Conservation (phyloP, 768 basidiomycete species). For the Trametes coccinea region DNA sequence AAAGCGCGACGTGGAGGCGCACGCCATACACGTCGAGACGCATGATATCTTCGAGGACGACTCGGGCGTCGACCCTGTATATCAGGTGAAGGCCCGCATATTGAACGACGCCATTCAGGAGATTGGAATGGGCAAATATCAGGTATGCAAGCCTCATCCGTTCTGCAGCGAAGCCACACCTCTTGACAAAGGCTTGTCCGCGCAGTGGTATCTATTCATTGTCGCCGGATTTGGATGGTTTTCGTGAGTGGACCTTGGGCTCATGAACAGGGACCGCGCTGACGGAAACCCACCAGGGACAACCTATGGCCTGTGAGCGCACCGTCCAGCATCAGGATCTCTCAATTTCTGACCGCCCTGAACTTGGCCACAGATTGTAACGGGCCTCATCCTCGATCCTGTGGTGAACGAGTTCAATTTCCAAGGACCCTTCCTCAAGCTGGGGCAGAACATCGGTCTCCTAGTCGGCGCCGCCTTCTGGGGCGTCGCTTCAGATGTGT, state of each 20-base stretch:
- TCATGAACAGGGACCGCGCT: background rate
- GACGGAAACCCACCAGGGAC: slow-evolving; percentile 42
- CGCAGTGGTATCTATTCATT: slow-evolving; percentile 58
- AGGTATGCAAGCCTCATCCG: slow-evolving; percentile 32
- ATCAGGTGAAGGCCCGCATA: slow-evolving; percentile 48
- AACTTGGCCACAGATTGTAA: slow-evolving; percentile 48
- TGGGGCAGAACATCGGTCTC: slow-evolving; percentile 74
- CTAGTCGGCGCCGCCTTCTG: slow-evolving; percentile 69
- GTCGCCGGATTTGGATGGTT: slow-evolving; percentile 75
- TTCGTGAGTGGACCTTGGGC: slow-evolving; percentile 46
- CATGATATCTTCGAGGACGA: slow-evolving; percentile 28
- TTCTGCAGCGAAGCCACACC: too few species aligned
- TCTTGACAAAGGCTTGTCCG: background rate
- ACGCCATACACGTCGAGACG: slow-evolving; percentile 2
- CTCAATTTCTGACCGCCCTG: background rate
- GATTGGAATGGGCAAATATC: slow-evolving; percentile 56
- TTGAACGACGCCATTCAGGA: slow-evolving; percentile 48
- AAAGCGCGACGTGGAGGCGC: slow-evolving; percentile 5
- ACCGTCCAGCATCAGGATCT: background rate
- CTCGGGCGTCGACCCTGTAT: slow-evolving; percentile 40
- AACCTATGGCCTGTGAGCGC: slow-evolving; percentile 65
- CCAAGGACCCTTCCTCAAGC: slow-evolving; percentile 59
- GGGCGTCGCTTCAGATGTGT: slow-evolving; percentile 68
- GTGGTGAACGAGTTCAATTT: slow-evolving; percentile 67
- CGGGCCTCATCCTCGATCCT: slow-evolving; percentile 64